phyloP scores from a whole-genome alignment of 352 stramenopile genomes.

The Phytophthora litchii region DNA sequence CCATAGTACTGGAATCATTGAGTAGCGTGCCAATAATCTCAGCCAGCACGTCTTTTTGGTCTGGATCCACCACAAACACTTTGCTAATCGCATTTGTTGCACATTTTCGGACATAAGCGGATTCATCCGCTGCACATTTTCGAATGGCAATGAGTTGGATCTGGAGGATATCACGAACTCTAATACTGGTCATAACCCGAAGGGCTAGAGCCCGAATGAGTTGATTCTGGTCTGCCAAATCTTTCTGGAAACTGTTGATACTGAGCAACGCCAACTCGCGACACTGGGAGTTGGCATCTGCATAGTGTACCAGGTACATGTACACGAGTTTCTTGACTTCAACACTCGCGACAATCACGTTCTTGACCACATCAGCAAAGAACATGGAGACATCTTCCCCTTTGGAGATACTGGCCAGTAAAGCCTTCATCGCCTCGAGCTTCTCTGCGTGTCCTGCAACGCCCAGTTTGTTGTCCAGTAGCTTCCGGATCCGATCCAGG shows the following conservation, averaged over 20 bases:
- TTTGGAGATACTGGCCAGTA: conserved; percentile 97
- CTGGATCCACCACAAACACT: conserved; percentile 89
- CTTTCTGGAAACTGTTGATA: conserved; percentile 99
- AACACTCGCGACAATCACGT: conserved; percentile 93
- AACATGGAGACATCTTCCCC: conserved; percentile 97
- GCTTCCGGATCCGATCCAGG: conserved; percentile 84
- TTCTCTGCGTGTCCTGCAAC: conserved; percentile 88
- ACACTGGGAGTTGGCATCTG: conserved; percentile 94
- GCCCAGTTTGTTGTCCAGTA: conserved; percentile 91
- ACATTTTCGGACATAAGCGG: conserved; percentile 98
- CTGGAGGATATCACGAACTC: conserved; percentile 98
- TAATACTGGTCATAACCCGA: conserved; percentile 97
- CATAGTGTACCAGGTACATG: conserved; percentile 99
- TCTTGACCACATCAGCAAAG: conserved; percentile 98
- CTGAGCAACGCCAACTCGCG: conserved; percentile 96
- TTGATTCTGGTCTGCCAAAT: conserved; percentile 95
- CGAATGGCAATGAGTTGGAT: conserved; percentile 98
- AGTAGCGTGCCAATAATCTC: conserved; percentile 95
- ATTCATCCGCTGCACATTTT: conserved; percentile 91
- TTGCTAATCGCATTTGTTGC: conserved; percentile 96
- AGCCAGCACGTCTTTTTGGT: conserved; percentile 91
- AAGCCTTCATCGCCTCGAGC: conserved; percentile 98
- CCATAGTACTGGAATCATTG: conserved; percentile 96
- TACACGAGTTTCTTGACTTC: conserved; percentile 99
- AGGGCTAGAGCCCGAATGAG: conserved; percentile 94